These are phyloP conservation scores for Pichia sp. DNA, from an alignment of 1,139 yeast species.

Conservation along the genomic window DNA sequence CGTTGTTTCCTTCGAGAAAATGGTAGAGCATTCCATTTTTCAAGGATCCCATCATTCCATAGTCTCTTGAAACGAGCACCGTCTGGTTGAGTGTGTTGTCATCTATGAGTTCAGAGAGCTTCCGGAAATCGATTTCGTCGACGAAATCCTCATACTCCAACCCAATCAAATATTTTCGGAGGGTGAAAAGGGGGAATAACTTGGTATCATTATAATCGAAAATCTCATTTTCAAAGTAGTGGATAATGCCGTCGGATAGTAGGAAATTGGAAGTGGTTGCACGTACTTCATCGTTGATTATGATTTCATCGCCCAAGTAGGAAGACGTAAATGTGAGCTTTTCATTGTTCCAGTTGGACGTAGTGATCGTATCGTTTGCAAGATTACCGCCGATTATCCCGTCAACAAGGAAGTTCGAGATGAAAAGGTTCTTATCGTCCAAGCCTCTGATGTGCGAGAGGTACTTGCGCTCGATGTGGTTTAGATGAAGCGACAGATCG, in stretches of 20 bases:
- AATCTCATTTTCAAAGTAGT: slow-evolving; percentile 43
- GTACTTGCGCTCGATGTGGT: slow-evolving; percentile 46
- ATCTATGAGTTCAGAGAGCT: slow-evolving; percentile 53
- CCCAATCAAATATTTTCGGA: slow-evolving; percentile 69
- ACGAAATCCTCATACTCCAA: slow-evolving; percentile 65
- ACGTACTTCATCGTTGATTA: slow-evolving; percentile 27
- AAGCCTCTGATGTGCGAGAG: slow-evolving; percentile 36
- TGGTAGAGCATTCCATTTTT: slow-evolving; percentile 55
- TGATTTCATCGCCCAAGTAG: slow-evolving; percentile 33
- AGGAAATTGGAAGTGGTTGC: slow-evolving; percentile 42
- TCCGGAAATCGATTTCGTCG: slow-evolving; percentile 61
- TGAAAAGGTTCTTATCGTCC: slow-evolving; percentile 34
- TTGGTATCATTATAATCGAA: slow-evolving; percentile 37
- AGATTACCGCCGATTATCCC: slow-evolving; percentile 37
- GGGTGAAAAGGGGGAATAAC: slow-evolving; percentile 41
- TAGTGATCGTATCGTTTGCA: slow-evolving; percentile 23
- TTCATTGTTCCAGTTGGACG: slow-evolving; percentile 27
- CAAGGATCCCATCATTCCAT: slow-evolving; percentile 26
- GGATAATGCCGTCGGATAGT: slow-evolving; percentile 58
- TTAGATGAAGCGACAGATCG: slow-evolving; percentile 38
- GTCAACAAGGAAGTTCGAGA: slow-evolving; percentile 35
- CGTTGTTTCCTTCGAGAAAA: slow-evolving; percentile 45
- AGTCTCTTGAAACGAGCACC: slow-evolving; percentile 42
- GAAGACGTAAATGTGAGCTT: slow-evolving; percentile 28
- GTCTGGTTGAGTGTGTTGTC: slow-evolving; percentile 52